Base-by-base conservation (phyloP, 495 filamentous ascomycete species). In the Neohortaea acidophila region DNA sequence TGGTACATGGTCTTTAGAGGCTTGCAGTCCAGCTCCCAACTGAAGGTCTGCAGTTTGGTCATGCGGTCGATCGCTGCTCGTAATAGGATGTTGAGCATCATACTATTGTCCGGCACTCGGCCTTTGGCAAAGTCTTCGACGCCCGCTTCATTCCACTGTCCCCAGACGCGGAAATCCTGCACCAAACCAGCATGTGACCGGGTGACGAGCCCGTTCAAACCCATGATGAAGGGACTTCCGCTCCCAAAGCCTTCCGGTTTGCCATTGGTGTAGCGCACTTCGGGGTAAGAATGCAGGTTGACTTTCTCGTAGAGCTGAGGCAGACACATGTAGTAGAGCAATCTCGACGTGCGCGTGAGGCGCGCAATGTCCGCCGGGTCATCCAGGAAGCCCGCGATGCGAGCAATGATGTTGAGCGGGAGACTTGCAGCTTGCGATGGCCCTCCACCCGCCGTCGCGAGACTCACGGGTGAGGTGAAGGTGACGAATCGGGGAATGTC, bases 251-350 rank as follows among this genome's bases (percentile, higher is more conserved):
- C 73, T 54, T 76, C 72, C 5, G 71, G 68, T 37, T 64, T 51
- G 25, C 72, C 71, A 46, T 65, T 63, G 32, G 65, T 60, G 48
- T 76, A 77, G 34, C 72, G 69, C 23, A 77, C 73, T 27, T 65
- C 62, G 28, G 69, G 58, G 55, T 78, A 77, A 24, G 71, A 74
- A 31, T 61, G 69, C 14, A 78, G 59, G 15, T 63, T 65, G 21
- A 77, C 58, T 44, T 59, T 58, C 49, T 57, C 59, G 51, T 78
- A 78, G 19, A 78, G 65, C 47, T 67, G 69, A 5, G 73, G 73
- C 2, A 76, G 59, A 30, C 66, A 59, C 70, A 78, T 75, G 48
- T 78, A 78, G 45, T 77, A 71, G 49, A 77, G 63, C 22, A 78
- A 61, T 2, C 73, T 67, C 49, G 69, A 76, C 43, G 72, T 73